A percentile compares a stretch with the other conserved stretches of the same genome.
Evolutionary conservation across 2,329 filamentous ascomycete genomes (phyloP).

Genomic region (Clathrospora elynae): DNA sequence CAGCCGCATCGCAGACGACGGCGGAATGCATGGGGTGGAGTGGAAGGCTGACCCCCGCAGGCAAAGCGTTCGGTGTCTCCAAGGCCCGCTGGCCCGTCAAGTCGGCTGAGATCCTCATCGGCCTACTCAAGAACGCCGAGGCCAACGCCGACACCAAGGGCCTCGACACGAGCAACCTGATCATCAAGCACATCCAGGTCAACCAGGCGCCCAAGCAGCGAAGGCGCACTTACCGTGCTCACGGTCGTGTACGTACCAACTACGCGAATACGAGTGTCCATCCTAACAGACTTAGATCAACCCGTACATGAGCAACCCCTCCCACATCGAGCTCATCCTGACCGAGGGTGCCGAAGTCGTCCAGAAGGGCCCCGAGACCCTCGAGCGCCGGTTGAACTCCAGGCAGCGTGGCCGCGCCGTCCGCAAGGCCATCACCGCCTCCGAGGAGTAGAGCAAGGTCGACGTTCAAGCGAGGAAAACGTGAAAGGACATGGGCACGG

Average conservation of each 20-base stretch:
- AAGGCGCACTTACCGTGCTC: constrained; percentile 98
- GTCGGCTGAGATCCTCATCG: constrained; percentile 97
- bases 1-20: neutral
- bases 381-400: constrained; percentile 76
- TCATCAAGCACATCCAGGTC: constrained; percentile 99
- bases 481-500: constrained; percentile 45
- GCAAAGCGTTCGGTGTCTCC: constrained; percentile 98
- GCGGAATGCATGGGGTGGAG: constrained; percentile 4
- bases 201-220: constrained; percentile 99
- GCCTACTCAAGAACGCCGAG: constrained; percentile 70
- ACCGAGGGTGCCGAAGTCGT: constrained; percentile 97
- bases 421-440: constrained; percentile 65
- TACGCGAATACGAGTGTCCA: constrained; percentile 1
- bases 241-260: constrained; percentile 87
- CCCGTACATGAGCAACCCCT: constrained; percentile 99
- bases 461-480: constrained; percentile 32
- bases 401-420: constrained; percentile 82
- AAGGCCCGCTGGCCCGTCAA: constrained; percentile 99
- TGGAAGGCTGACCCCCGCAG: constrained; percentile 56
- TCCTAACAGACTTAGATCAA: constrained; percentile 73
- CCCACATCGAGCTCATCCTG: constrained; percentile 99
- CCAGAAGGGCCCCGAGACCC: constrained; percentile 78
- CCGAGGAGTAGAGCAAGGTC: constrained; percentile 41
- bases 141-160: constrained; percentile 56
- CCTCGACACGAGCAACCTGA: constrained; percentile 84